Evolutionary conservation across 352 stramenopile species (phyloP).

Genomic region (Elongisporangium undulatum): DNA sequence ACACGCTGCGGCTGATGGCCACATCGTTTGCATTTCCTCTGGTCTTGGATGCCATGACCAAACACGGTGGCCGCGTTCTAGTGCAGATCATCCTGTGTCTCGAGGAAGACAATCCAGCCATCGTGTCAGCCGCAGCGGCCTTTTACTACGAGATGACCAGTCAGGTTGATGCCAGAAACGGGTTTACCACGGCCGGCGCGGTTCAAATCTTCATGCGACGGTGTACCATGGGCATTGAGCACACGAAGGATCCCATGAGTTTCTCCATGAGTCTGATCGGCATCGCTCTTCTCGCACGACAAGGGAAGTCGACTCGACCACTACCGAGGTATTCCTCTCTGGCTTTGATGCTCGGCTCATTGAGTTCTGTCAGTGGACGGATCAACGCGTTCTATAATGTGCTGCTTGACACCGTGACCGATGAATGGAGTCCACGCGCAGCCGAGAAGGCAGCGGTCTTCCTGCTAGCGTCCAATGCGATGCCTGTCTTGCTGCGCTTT

Average conservation of each 20-base stretch:
- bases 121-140: constrained; percentile 34
- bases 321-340: constrained; percentile 11
- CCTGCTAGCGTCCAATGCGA: constrained; percentile 30
- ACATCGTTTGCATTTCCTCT: constrained; percentile 44
- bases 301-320: constrained; percentile 11
- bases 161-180: constrained; percentile 41
- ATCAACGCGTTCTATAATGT: constrained; percentile 42
- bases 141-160: constrained; percentile 62
- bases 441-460: constrained; percentile 29
- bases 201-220: constrained; percentile 40
- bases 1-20: constrained; percentile 29
- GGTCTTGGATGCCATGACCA: constrained; percentile 52
- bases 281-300: constrained; percentile 41
- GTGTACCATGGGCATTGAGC: constrained; percentile 25
- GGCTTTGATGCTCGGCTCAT: constrained; percentile 17
- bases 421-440: constrained; percentile 6
- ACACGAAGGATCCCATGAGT: constrained; percentile 12
- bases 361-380: constrained; percentile 24
- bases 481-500: constrained; percentile 45
- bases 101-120: constrained; percentile 15
- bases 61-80: constrained; percentile 43
- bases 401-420: constrained; percentile 36
- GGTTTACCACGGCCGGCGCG: constrained; percentile 59
- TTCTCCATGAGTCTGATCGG: constrained; percentile 51
- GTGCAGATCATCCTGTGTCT: constrained; percentile 45